phyloP scores from a whole-genome alignment of 345 rosid species.

The Bretschneidera sinensis region DNA sequence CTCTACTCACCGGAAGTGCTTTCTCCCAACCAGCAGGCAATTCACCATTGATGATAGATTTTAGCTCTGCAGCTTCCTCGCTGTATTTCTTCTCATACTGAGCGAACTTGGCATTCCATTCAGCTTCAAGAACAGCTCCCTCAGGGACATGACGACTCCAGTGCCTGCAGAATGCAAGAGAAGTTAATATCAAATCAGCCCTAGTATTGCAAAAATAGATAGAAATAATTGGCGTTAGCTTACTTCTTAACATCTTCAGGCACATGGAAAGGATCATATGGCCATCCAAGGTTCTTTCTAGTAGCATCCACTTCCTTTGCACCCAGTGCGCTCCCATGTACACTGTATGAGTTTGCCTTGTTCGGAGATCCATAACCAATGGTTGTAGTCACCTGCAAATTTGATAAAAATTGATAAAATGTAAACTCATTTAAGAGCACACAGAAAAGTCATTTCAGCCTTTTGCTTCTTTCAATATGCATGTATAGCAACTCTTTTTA shows the following conservation, averaged over 20 bases:
- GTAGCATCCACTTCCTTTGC: slow-evolving; percentile 99
- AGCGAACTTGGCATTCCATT: slow-evolving; percentile 83
- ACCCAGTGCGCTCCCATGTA: slow-evolving; percentile 95
- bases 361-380: slow-evolving; percentile 98
- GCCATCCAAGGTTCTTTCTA: slow-evolving; percentile 95
- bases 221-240: not conserved
- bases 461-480: not conserved
- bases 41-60: slow-evolving; percentile 69
- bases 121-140: slow-evolving; percentile 81
- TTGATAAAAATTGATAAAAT: not conserved
- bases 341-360: slow-evolving; percentile 92
- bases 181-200: slow-evolving; percentile 32
- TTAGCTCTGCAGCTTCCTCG: slow-evolving; percentile 92
- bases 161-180: slow-evolving; percentile 46
- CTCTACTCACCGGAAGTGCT: slow-evolving; percentile 75
- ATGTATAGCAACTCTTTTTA: not conserved
- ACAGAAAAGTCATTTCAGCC: not conserved
- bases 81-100: slow-evolving; percentile 83
- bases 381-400: slow-evolving; percentile 72
- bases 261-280: slow-evolving; percentile 85
- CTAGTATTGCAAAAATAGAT: slow-evolving; percentile 29
- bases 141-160: slow-evolving; percentile 81
- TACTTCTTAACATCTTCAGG: slow-evolving; percentile 92
- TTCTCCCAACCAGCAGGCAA: slow-evolving; percentile 91
- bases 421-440: not conserved